Percentiles rank a stretch among this genome's conserved stretches.
Evolutionary conservation across 179 eudicot species (phyloP).

Genomic region (Patellifolia procumbens): DNA sequence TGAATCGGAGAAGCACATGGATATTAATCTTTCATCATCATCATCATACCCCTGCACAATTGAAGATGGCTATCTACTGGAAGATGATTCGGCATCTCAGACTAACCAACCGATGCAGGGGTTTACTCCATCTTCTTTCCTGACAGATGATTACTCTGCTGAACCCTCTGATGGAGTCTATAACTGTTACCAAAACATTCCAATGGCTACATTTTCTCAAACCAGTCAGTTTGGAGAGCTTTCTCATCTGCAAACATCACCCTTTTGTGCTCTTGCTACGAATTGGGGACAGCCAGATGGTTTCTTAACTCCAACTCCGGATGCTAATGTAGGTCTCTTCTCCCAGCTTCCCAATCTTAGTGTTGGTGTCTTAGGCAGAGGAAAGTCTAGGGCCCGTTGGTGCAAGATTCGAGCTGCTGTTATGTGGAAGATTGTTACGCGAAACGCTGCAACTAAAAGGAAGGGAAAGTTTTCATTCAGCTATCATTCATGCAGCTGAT

Average conservation of each 20-base stretch:
- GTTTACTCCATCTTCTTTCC: conserved; percentile 29
- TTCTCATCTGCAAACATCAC: conserved; percentile 32
- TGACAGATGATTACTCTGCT: conserved; percentile 23
- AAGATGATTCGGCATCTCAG: conserved; percentile 40
- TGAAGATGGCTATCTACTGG: conserved; percentile 31
- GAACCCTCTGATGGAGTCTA: conserved; percentile 25
- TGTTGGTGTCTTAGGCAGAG: conserved; percentile 25
- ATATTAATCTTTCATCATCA: conserved; percentile 35
- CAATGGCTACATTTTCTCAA: conserved; percentile 25
- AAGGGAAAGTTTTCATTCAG: conserved; percentile 23
- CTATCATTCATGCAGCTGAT: conserved; percentile 18
- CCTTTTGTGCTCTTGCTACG: conserved; percentile 14
- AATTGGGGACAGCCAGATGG: conserved; percentile 45
- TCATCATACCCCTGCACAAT: conserved; percentile 37
- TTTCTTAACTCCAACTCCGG: conserved; percentile 30
- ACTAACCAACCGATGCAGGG: conserved; percentile 31
- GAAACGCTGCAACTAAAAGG: conserved; percentile 45
- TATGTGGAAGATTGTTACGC: conserved; percentile 59
- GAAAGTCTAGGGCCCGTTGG: conserved; percentile 59
- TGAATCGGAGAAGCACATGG: conserved; percentile 33
- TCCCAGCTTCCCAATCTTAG: conserved; percentile 35
- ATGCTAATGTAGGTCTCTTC: conserved; percentile 22
- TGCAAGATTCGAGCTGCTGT: conserved; percentile 63
- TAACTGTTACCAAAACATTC: conserved; percentile 22
- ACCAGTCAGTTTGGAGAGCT: conserved; percentile 23